Conservation (phyloP, 2,329 filamentous ascomycete genomes). For the Epichloe gansuensis region DNA sequence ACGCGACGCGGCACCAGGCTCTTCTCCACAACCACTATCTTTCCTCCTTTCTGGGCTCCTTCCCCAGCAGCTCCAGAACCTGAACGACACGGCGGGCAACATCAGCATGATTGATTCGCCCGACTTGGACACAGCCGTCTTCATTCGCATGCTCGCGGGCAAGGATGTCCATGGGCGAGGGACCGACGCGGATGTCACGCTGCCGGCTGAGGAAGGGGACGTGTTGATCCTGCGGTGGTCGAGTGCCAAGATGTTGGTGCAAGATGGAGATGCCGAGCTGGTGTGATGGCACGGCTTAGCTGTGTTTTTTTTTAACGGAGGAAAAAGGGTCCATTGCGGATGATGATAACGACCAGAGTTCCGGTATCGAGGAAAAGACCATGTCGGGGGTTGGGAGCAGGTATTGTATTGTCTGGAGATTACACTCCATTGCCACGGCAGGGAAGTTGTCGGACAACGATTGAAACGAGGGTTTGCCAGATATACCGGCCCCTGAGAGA, state of each 20-base stretch:
- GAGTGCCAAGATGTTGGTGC: slow-evolving; percentile 52
- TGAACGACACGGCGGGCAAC: slow-evolving; percentile 84
- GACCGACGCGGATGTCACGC: slow-evolving; percentile 48
- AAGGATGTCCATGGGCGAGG: slow-evolving; percentile 46
- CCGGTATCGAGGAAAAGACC: too few relatives aligned
- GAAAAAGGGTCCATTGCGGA: too few relatives aligned
- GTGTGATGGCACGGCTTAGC: slow-evolving; percentile 28
- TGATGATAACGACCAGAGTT: too few relatives aligned
- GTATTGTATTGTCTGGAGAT: too few relatives aligned
- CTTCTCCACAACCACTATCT: slow-evolving; percentile 77
- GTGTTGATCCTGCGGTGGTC: slow-evolving; percentile 62
- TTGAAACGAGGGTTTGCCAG: too few relatives aligned
- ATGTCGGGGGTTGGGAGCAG: too few relatives aligned
- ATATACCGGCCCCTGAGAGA: too few relatives aligned
- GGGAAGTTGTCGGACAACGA: not conserved
- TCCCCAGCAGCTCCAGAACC: slow-evolving; percentile 63
- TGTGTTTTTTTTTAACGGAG: too few relatives aligned
- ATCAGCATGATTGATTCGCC: slow-evolving; percentile 87
- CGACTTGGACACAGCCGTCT: slow-evolving; percentile 73
- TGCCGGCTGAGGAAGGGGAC: slow-evolving; percentile 49
- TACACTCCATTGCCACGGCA: too few relatives aligned
- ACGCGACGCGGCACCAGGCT: slow-evolving; percentile 74
- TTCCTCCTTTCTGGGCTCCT: slow-evolving; percentile 70
- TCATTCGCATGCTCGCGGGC: slow-evolving; percentile 60
- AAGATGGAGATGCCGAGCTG: slow-evolving; percentile 43